phyloP scores from a whole-genome alignment of 768 basidiomycete genomes.

The Clitopilus passeckerianus region DNA sequence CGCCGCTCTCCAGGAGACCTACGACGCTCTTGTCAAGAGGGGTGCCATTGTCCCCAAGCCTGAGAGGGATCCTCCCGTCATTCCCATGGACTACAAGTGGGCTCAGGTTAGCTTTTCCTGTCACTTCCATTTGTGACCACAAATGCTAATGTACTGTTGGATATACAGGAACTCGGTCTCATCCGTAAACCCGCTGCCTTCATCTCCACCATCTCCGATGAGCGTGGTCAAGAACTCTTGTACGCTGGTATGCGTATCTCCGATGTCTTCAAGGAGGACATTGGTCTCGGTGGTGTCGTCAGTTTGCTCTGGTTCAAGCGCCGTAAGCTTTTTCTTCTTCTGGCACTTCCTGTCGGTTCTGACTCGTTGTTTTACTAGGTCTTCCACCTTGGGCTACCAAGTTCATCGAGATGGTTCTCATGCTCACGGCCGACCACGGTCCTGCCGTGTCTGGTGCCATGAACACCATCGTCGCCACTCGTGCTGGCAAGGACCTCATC shows the following conservation, averaged over 20 bases:
- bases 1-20: constrained; percentile 75
- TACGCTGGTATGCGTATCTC: constrained; percentile 99
- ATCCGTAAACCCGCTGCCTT: constrained; percentile 98
- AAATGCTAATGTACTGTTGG: background rate
- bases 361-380: constrained; percentile 16
- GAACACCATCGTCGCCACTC: constrained; percentile 99
- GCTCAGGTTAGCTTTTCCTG: constrained; percentile 49
- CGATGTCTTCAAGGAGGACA: constrained; percentile 96
- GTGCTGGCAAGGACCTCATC: constrained; percentile 98
- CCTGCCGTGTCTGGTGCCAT: constrained; percentile 98
- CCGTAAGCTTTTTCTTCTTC: constrained; percentile 31
- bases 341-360: background rate
- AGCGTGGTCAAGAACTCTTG: constrained; percentile 96
- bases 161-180: constrained; percentile 75
- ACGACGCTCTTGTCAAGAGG: constrained; percentile 68
- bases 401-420: constrained; percentile 99
- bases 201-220: constrained; percentile 99
- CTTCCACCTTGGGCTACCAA: constrained; percentile 93
- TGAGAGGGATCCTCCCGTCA: constrained; percentile 89
- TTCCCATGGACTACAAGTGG: constrained; percentile 99
- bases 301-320: constrained; percentile 98
- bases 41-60: constrained; percentile 65
- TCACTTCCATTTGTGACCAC: background rate
- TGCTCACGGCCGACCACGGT: constrained; percentile 98
- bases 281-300: constrained; percentile 96